phyloP scores from a whole-genome alignment of 1,284 basidiomycete species.

The Heterobasidion parviporum region DNA sequence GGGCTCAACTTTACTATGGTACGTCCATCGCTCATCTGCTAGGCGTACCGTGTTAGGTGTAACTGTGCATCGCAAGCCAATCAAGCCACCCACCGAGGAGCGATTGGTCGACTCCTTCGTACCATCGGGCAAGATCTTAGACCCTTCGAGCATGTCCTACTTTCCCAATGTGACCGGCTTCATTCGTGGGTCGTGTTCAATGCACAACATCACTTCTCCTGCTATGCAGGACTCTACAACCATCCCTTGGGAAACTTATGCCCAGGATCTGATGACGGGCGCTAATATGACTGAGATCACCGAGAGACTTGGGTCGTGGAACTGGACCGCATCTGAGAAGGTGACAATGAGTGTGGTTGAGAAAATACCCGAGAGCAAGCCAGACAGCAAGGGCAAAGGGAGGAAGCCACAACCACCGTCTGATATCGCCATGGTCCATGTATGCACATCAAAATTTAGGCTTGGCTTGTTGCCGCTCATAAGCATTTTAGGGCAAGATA shows the following conservation, averaged over 20 bases:
- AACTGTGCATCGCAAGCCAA: constrained; percentile 32
- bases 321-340: constrained; percentile 58
- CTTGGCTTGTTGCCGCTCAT: neutral
- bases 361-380: constrained; percentile 30
- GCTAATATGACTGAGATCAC: constrained; percentile 42
- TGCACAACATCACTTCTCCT: constrained; percentile 54
- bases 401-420: constrained; percentile 19
- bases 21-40: constrained; percentile 17
- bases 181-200: constrained; percentile 51
- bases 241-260: constrained; percentile 39
- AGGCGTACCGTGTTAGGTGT: neutral
- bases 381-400: constrained; percentile 21
- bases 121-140: constrained; percentile 34
- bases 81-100: constrained; percentile 33
- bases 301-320: constrained; percentile 48
- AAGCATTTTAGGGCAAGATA: constrained; percentile 52
- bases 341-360: constrained; percentile 60
- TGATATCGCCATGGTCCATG: constrained; percentile 49
- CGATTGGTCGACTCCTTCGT: constrained; percentile 45
- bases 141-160: constrained; percentile 47
- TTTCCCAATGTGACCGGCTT: constrained; percentile 73
- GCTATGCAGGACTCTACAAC: constrained; percentile 17
- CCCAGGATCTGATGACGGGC: constrained; percentile 37
- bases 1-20: constrained; percentile 56
- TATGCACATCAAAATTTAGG: constrained; percentile 25